A percentile compares a stretch with the other conserved stretches of the same genome.
Conservation (phyloP, 441 rosid species). For the Melianthus villosus region DNA sequence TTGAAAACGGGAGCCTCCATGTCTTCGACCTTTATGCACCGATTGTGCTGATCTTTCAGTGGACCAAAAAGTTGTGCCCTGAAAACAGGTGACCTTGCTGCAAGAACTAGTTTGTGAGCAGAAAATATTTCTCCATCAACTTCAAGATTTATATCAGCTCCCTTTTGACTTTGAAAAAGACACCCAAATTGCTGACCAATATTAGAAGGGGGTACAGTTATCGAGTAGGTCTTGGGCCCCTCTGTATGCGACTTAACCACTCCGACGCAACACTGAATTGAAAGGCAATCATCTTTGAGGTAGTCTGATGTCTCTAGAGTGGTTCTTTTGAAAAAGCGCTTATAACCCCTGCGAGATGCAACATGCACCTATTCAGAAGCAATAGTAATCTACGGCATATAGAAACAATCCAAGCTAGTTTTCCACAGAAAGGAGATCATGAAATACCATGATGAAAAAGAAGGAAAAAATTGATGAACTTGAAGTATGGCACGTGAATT, state of each 20-base stretch:
- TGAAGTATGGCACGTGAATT: too few species aligned
- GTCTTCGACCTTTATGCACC: slow-evolving; percentile 57
- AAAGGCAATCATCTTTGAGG: slow-evolving; percentile 62
- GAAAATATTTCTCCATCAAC: slow-evolving; percentile 63
- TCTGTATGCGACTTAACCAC: slow-evolving; percentile 83
- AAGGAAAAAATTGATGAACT: too few species aligned
- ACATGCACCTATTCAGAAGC: too few species aligned
- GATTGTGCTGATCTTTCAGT: slow-evolving; percentile 63
- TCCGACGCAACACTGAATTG: slow-evolving; percentile 74
- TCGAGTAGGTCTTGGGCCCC: slow-evolving; percentile 65
- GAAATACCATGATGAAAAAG: not conserved
- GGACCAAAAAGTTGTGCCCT: slow-evolving; percentile 97
- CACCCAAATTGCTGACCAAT: slow-evolving; percentile 65
- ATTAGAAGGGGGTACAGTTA: slow-evolving; percentile 53
- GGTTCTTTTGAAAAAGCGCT: slow-evolving; percentile 69
- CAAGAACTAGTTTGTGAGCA: slow-evolving; percentile 87
- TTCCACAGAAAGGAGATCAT: too few species aligned
- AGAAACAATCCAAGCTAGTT: slow-evolving; percentile 5
- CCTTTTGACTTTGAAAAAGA: slow-evolving; percentile 61
- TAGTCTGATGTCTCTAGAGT: slow-evolving; percentile 70
- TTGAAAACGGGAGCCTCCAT: slow-evolving; percentile 73
- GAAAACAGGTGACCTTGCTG: slow-evolving; percentile 89
- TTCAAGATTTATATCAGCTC: slow-evolving; percentile 59
- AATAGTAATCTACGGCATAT: too few species aligned
- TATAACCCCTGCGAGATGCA: slow-evolving; percentile 97